phyloP scores from a whole-genome alignment of 805 yeast genomes.

The Cyberlindnera suaveolens region DNA sequence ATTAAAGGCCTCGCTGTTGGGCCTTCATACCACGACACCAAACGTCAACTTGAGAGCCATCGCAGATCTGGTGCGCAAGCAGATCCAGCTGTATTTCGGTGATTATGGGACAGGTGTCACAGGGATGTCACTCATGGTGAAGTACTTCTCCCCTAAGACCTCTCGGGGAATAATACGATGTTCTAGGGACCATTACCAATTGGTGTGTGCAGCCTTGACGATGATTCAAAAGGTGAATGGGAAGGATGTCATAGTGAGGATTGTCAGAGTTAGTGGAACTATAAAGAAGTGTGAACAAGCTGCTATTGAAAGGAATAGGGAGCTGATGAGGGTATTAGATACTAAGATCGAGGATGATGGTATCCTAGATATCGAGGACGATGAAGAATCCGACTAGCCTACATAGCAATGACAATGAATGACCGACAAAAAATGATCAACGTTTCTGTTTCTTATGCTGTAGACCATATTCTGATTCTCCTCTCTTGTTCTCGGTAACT shows the following conservation, averaged over 20 bases:
- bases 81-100: slow-evolving; percentile 64
- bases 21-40: slow-evolving; percentile 43
- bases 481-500: slow-evolving; percentile 3
- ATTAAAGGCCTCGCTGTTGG: slow-evolving; percentile 33
- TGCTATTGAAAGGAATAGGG: slow-evolving; percentile 46
- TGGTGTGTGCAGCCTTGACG: slow-evolving; percentile 62
- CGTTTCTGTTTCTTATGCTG: slow-evolving; percentile 16
- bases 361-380: slow-evolving; percentile 13
- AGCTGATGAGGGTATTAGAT: slow-evolving; percentile 18
- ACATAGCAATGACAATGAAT: background rate
- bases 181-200: slow-evolving; percentile 53
- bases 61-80: slow-evolving; percentile 45
- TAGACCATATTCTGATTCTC: slow-evolving; percentile 20
- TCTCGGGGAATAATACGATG: slow-evolving; percentile 82
- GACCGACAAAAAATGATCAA: background rate
- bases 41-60: slow-evolving; percentile 44
- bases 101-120: slow-evolving; percentile 68
- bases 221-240: slow-evolving; percentile 47
- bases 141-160: slow-evolving; percentile 77
- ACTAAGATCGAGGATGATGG: slow-evolving; percentile 15
- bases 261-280: slow-evolving; percentile 76
- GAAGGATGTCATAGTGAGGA: slow-evolving; percentile 42
- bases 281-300: slow-evolving; percentile 75
- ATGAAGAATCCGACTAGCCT: slow-evolving; percentile 10
- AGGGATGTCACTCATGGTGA: slow-evolving; percentile 53